Evolutionary conservation across 2,329 filamentous ascomycete species (phyloP).

Genomic region (Ceratocystis albifundus): DNA sequence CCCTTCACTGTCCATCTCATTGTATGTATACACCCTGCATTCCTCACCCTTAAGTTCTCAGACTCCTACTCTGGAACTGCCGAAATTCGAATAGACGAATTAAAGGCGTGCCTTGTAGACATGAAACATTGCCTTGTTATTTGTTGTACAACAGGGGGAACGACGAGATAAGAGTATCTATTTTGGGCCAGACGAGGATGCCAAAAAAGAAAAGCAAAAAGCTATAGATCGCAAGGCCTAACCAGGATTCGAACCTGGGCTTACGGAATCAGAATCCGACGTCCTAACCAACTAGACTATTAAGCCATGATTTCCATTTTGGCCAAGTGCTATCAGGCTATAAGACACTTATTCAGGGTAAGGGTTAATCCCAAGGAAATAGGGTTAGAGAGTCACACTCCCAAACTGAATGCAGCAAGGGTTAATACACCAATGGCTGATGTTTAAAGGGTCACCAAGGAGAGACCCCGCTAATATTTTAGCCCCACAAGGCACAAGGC

Average conservation of each 20-base stretch:
- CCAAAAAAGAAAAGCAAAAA: not conserved
- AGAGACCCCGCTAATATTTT: not conserved
- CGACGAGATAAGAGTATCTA: not conserved
- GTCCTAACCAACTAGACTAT: slow-evolving; percentile 18
- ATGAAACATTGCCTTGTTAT: slow-evolving; percentile 1
- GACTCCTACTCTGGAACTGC: not conserved
- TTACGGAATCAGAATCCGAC: slow-evolving; percentile 8
- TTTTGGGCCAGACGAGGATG: not conserved
- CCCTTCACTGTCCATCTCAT: no score
- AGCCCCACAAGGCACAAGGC: not conserved
- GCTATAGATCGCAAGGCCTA: not conserved
- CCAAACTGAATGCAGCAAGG: no score
- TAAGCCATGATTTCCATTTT: not conserved
- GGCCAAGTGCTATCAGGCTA: not conserved
- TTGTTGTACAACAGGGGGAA: not conserved
- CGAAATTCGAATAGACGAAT: not conserved
- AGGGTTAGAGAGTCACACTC: no score
- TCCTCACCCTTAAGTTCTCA: not conserved
- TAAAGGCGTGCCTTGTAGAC: not conserved
- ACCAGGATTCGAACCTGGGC: slow-evolving; percentile 17
- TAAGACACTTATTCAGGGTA: fast-evolving
- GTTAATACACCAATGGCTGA: no score
- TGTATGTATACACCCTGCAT: no score
- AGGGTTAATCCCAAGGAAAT: no score
- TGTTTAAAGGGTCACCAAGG: no score